Evolutionary conservation across 1,284 basidiomycete genomes (phyloP).

Genomic region (Testicularia cyperi): DNA sequence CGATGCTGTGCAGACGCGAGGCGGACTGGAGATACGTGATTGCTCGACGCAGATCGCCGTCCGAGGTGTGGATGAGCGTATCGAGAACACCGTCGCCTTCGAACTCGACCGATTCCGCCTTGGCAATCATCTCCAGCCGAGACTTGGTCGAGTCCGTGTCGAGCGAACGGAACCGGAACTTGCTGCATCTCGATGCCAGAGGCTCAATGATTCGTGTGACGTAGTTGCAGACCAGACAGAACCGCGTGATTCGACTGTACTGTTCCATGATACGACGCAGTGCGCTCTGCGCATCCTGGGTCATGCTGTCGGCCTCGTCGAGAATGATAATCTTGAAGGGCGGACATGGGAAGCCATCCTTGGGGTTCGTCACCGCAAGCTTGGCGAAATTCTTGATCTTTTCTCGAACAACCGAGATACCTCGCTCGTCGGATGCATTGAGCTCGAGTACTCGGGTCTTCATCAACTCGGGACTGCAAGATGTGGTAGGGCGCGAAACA

Average conservation of each 20-base stretch:
- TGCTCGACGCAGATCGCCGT: slow-evolving; percentile 92
- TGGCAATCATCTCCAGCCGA: slow-evolving; percentile 79
- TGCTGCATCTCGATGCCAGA: slow-evolving; percentile 95
- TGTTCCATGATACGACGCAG: slow-evolving; percentile 97
- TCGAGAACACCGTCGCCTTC: slow-evolving; percentile 62
- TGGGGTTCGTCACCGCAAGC: slow-evolving; percentile 59
- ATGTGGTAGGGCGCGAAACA: background rate
- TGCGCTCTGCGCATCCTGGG: slow-evolving; percentile 95
- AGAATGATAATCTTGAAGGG: slow-evolving; percentile 99
- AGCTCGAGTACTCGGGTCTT: slow-evolving; percentile 89
- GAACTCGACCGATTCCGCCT: slow-evolving; percentile 64
- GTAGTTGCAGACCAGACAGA: slow-evolving; percentile 99
- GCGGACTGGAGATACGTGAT: slow-evolving; percentile 98
- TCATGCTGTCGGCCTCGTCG: slow-evolving; percentile 99
- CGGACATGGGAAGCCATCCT: slow-evolving; percentile 77
- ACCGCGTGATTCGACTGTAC: slow-evolving; percentile 91
- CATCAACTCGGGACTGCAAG: slow-evolving; percentile 83
- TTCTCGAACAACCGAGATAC: slow-evolving; percentile 92
- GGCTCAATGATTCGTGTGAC: slow-evolving; percentile 99
- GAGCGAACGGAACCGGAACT: slow-evolving; percentile 95
- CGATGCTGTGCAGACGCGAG: slow-evolving; percentile 67
- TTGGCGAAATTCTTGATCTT: slow-evolving; percentile 99
- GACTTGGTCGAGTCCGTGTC: slow-evolving; percentile 74
- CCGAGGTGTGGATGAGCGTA: slow-evolving; percentile 76
- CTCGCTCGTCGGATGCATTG: slow-evolving; percentile 99